Base-by-base conservation (phyloP, 2,329 filamentous ascomycete species). In the Paraphaeosphaeria minitans region DNA sequence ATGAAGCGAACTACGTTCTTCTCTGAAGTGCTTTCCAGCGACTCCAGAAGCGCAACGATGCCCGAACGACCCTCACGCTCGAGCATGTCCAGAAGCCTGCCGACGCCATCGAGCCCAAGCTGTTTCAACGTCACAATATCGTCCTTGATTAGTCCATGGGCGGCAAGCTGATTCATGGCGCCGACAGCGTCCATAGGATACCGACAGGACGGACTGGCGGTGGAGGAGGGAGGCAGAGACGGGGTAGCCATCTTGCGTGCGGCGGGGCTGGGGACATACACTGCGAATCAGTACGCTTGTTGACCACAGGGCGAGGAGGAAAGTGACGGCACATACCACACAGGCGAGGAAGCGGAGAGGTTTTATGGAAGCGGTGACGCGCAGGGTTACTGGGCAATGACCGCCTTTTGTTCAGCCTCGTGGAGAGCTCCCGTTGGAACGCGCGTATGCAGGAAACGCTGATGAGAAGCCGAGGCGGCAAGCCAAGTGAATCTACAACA, bases 141-240 rank as follows among this genome's bases (percentile, higher is more conserved):
- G 21, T 57, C 42, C 12, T 42, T 57, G 49, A 31, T 53, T 5
- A 57, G 35, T 22, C 37, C 55, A 27, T 27, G 31, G 19, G 33
- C 21, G 16, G 33, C 21, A 21, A 57, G 42, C n/a, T 12, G 16
- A 24, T 46, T 48, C 29, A 57, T 41, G 8, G 49, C 42, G 22
- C 33, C 41, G 39, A 57, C 41, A 4, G 49, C 42, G 22, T 43
- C 41, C 2, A 31, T 1, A 2, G n/a, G 7, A 19, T 29, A 35
- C 12, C 41, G 51, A 24, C 37, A 35, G 12, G 27, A 45, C 8
- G 41, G 12, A 31, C 29, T 46, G 27, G 39, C 37, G 41, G 51
- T 45, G 10, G 51, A 29, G 12, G 51, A 35, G 21, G 39, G 27
- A 7, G 24, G 22, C 27, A 31, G 51, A n/a, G 27, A 27, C 9